Evolutionary conservation across 768 basidiomycete genomes (phyloP).

Genomic region (Termitomyces sp.): DNA sequence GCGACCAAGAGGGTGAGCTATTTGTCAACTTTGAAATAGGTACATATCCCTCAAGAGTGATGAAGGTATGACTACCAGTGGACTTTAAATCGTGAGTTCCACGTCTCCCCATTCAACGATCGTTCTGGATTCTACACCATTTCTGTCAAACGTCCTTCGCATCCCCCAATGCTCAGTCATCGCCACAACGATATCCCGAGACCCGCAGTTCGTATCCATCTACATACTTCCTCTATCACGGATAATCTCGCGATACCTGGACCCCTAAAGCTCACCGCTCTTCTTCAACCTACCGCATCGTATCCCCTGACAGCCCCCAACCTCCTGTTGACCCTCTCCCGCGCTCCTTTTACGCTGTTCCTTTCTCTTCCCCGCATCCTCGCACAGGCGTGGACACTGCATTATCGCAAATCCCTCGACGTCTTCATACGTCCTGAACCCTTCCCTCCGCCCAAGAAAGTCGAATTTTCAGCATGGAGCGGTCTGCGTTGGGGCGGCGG

Average conservation of each 20-base stretch:
- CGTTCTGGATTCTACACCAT: conserved; percentile 63
- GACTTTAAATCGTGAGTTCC: conserved; percentile 65
- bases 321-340: neutral
- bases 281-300: conserved; percentile 1
- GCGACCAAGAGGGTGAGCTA: conserved; percentile 12
- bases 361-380: conserved; percentile 59
- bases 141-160: conserved; percentile 46
- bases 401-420: conserved; percentile 55
- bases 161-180: conserved; percentile 25
- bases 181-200: neutral
- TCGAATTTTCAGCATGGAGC: conserved; percentile 26
- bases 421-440: conserved; percentile 63
- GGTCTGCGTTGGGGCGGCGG: neutral
- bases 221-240: neutral
- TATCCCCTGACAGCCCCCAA: conserved; percentile 15
- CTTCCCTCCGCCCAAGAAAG: conserved; percentile 26
- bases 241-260: neutral
- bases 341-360: conserved; percentile 31
- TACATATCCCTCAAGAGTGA: neutral
- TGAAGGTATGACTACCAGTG: conserved; percentile 58
- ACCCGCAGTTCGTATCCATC: neutral
- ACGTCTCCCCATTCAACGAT: conserved; percentile 78
- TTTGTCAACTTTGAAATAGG: neutral
- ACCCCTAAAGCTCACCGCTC: conserved; percentile 3
- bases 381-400: conserved; percentile 56